Base-by-base conservation (phyloP, 2,329 filamentous ascomycete genomes). In the Penicillium freii region DNA sequence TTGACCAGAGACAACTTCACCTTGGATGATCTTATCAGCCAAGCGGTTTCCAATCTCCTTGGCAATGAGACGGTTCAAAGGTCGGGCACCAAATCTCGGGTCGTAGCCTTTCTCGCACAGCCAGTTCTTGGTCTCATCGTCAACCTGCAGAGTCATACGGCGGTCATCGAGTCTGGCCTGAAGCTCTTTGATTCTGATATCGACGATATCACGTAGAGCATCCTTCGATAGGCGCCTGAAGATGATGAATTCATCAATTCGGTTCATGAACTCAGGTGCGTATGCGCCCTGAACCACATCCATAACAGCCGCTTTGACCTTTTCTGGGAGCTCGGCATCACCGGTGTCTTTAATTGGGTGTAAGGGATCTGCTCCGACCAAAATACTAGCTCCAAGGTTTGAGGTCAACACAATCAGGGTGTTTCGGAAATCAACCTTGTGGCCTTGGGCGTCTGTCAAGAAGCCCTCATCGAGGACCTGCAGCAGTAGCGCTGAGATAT, bases 401-500 rank as follows among this genome's bases (percentile, higher is more conserved):
- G 92, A 96, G 0, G 94, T 97, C 55, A 99, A 83, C 2, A 97
- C 93, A 65, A 97, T 97, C 68, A 97, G 89, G 8, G 93, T 97
- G 75, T 97, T 97, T 60, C 90, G 84, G 81, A 97, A 97, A 72
- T 97, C 94, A 58, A 99, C 89, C 75, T 94, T 96, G 79, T 96
- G 92, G 33, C 94, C 94, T 76, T 97, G 93, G 0, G 91, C 87
- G 71, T 97, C 94, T 0, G 93, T 97, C 49, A 99, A 83, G 78
- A 94, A 97, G 3, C 94, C 94, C 73, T 97, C 94, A 70, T 97
- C 94, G 0, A 99, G 84, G 0, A 97, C 93, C 74, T 97, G 94
- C 4, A 99, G 84, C 4, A 99, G 83, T 3, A 99, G 81, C 0
- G 92, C 89, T 0, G 91, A 95, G 63, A 97, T 97, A 67, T 99